phyloP scores from a whole-genome alignment of 495 filamentous ascomycete genomes.

The Penicillium alfredii region DNA sequence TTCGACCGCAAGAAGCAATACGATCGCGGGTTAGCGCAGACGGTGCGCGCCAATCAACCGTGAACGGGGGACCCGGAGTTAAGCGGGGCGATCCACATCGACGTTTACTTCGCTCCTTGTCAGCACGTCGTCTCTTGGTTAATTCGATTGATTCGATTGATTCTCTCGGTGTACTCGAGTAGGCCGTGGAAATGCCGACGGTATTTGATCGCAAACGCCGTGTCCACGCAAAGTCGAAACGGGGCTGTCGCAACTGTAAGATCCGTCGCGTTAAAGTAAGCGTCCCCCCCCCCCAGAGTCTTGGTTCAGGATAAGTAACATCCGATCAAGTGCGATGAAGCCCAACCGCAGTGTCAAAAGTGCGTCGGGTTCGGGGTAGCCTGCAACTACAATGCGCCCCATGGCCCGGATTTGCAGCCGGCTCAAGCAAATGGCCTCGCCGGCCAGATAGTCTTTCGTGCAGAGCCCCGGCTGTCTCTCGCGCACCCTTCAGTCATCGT shows the following conservation, averaged over 20 bases:
- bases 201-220: conserved; percentile 9
- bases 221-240: conserved; percentile 28
- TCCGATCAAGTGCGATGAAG: conserved; percentile 33
- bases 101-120: too few relatives aligned
- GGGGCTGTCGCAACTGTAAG: conserved; percentile 40
- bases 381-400: conserved; percentile 29
- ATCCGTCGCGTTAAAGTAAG: conserved; percentile 38
- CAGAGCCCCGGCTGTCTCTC: not conserved
- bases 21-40: conserved; percentile 2
- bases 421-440: conserved; percentile 5
- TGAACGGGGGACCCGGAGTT: conserved; percentile 4
- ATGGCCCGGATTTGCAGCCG: conserved; percentile 25
- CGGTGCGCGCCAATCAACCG: not conserved
- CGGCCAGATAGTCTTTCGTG: conserved; percentile 7
- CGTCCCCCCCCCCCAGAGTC: not conserved
- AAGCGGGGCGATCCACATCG: not conserved
- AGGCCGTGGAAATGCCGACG: not conserved
- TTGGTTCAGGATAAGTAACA: not conserved
- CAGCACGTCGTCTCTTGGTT: not conserved
- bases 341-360: conserved; percentile 29
- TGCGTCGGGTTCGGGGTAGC: conserved; percentile 29
- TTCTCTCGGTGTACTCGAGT: too few relatives aligned
- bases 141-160: not conserved
- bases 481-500: conserved; percentile 3
- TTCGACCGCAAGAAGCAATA: not conserved